A percentile compares a stretch with the other conserved stretches of the same genome.
phyloP scores from a whole-genome alignment of 2,329 filamentous ascomycete species.

The Verticillium isaacii region DNA sequence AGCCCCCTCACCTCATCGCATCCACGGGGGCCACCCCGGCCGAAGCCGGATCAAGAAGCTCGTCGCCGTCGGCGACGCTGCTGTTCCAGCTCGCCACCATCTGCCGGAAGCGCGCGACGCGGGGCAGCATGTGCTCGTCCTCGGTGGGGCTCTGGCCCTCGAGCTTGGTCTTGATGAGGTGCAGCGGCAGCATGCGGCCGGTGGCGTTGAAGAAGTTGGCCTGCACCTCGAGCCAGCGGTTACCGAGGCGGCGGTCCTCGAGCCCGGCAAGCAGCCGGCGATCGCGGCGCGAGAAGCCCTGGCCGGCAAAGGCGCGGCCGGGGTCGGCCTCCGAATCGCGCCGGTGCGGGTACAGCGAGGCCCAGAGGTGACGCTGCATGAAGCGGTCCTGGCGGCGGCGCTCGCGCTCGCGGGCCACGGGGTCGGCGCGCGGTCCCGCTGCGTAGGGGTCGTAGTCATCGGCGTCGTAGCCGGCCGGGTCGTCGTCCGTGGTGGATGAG shows the following conservation, averaged over 20 bases:
- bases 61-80: conserved; percentile 5
- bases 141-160: conserved; percentile 15
- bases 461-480: conserved; percentile 4
- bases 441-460: conserved; percentile 10
- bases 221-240: conserved; percentile 37
- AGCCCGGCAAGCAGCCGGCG: conserved; percentile 29
- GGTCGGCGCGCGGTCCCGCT: neutral
- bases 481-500: conserved; percentile 8
- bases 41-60: conserved; percentile 9
- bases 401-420: conserved; percentile 10
- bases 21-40: conserved; percentile 7
- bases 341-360: conserved; percentile 22
- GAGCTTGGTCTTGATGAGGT: conserved; percentile 29
- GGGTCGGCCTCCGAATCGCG: conserved; percentile 5
- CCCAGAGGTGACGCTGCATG: conserved; percentile 24
- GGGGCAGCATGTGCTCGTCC: conserved; percentile 16
- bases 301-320: conserved; percentile 13
- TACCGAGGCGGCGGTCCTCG: conserved; percentile 24
- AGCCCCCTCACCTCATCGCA: neutral
- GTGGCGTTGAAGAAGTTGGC: conserved; percentile 38
- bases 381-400: conserved; percentile 21
- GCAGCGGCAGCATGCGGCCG: conserved; percentile 32
- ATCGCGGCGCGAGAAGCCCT: conserved; percentile 22
- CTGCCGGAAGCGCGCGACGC: conserved; percentile 2
- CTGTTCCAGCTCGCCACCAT: conserved; percentile 10